Conservation (phyloP, 2,329 filamentous ascomycete genomes). For the Tympanopsis confertula region DNA sequence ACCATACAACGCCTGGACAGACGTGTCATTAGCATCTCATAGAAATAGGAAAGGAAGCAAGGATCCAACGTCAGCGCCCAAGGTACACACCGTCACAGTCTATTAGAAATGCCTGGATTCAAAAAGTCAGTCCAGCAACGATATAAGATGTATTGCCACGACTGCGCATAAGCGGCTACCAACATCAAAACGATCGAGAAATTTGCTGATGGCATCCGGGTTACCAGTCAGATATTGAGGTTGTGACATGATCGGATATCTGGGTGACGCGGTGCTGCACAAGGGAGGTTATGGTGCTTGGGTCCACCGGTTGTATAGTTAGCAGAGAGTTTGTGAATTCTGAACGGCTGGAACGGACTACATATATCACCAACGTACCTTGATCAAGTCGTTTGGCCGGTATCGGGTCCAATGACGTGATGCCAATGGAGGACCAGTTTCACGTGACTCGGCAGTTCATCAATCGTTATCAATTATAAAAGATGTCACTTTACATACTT, state of each 20-base stretch:
- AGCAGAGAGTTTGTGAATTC: too few species aligned
- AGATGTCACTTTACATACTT: too few species aligned
- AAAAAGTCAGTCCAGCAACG: background rate
- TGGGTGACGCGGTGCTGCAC: conserved; percentile 2
- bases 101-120: conserved; percentile 72
- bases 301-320: too few species aligned
- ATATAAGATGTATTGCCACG: conserved; percentile 1
- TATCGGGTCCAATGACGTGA: too few species aligned
- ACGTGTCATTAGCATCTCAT: conserved; percentile 7
- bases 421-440: too few species aligned
- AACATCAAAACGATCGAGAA: conserved; percentile 87
- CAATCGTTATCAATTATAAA: too few species aligned
- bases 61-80: conserved; percentile 3
- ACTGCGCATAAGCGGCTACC: conserved; percentile 24
- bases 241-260: conserved; percentile 14
- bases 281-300: too few species aligned
- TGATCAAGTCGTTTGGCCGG: too few species aligned
- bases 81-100: conserved; percentile 78
- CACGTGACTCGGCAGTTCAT: too few species aligned
- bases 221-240: conserved; percentile 71
- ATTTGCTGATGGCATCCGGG: conserved; percentile 63
- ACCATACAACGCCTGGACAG: conserved; percentile 78
- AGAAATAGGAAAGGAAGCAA: conserved; percentile 1
- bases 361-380: too few species aligned
- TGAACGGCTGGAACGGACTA: too few species aligned